Evolutionary conservation across 345 rosid genomes (phyloP).

Genomic region (Hevea brasiliensis): DNA sequence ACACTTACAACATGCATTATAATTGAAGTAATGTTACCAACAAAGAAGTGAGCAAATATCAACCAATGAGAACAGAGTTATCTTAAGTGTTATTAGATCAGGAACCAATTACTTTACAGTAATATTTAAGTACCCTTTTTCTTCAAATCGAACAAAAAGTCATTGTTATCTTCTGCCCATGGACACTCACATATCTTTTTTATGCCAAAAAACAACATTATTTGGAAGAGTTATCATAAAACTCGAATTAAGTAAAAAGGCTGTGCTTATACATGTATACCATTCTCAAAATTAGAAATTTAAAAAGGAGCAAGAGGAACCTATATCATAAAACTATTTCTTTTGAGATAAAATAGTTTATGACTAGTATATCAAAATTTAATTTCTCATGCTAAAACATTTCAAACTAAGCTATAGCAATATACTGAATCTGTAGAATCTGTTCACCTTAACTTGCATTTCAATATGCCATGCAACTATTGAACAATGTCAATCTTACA

Average conservation of each 20-base stretch:
- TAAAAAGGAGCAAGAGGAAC: not conserved
- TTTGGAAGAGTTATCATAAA: not conserved
- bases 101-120: too few relatives aligned
- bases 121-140: too few relatives aligned
- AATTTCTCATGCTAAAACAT: not conserved
- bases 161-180: too few relatives aligned
- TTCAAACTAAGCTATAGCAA: not conserved
- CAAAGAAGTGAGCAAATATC: too few relatives aligned
- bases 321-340: too few relatives aligned
- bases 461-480: not conserved
- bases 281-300: too few relatives aligned
- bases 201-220: not conserved
- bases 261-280: too few relatives aligned
- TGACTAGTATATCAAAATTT: not conserved
- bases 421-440: not conserved
- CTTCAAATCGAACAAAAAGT: too few relatives aligned
- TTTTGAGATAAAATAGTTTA: not conserved
- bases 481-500: not conserved
- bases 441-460: not conserved
- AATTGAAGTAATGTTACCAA: not conserved
- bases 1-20: not conserved
- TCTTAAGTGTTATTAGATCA: too few relatives aligned
- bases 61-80: too few relatives aligned
- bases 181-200: too few relatives aligned
- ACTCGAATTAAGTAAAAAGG: not conserved